Evolutionary conservation across 2,329 filamentous ascomycete genomes (phyloP), one percentile per base, ranked within the genome.

Genomic region (Huntiella omanensis): DNA sequence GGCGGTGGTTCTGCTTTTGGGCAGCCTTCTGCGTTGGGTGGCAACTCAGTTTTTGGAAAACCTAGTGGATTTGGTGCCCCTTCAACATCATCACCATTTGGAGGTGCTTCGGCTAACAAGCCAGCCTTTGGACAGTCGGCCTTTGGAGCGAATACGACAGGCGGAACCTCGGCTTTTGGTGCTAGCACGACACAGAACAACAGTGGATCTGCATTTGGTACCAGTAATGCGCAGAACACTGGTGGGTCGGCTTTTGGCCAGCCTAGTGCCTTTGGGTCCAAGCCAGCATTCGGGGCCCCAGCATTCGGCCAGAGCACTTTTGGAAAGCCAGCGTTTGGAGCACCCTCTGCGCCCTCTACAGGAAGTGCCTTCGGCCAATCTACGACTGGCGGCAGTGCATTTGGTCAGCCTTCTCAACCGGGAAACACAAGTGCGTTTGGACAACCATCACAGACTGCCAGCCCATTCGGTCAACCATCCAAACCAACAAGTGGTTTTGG

Each of bases 11-110:
- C 54, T 1, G 49, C 55, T 0, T 60, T 62, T 43, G 57, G 56
- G 5, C 57, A 59, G 40, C 54, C 57, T 12, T 62, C 57, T 43
- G 55, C 61, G 1, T 73, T 75, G 51, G 64, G 67, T 3, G 63
- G 69, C 33, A 55, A 53, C 36, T 50, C 53, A 1, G 54, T 57
- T 1, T 61, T 60, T 43, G 58, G 57, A 4, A 41, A 56, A 38
- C 55, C 59, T 1, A 10, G 22, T 10, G 53, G 62, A 0, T 68
- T 69, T 52, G 66, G 65, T 2, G 60, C 64, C 48, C 50, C 58
- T 28, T 28, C 22, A 28, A 28, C 22, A 28, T 3, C 22, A n/a
- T 54, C 62, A 15, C 60, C 35, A 50, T 16, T 33, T 10, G 48
- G 45, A 17, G 47, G 47, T 4, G 49, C 34, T 28, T 32, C 22